Evolutionary conservation across 371 early-diverging fungal species (phyloP), one percentile per base, ranked within the genome.

Genomic region (Conidiobolus incongruus): DNA sequence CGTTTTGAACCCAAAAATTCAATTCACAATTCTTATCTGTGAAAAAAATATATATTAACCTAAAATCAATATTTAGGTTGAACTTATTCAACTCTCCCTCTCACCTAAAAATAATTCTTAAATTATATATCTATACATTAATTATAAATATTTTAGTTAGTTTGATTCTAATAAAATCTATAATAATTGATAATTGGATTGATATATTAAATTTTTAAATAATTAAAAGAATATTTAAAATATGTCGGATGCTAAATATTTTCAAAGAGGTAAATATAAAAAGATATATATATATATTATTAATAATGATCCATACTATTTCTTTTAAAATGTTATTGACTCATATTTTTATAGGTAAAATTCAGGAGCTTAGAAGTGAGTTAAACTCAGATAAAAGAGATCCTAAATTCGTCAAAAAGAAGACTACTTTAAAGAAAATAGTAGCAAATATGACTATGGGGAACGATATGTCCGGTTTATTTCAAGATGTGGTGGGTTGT

Each of bases 351-450:
- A 36, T 40, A 91, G 91, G 91, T 45, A 92, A 94, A 68, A 79
- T 86, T 35, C 91, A 93, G 44, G 93, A 93, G 55, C 80, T 95
- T 47, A 77, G 84, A 35, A 63, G 70, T 10, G 96, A 95, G 63
- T 73, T 95, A 40, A 76, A 68, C 35, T 74, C 79, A 37, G 92
- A 92, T 47, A 88, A 86, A 52, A 75, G 80, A 54, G 93, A 92
- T 56, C 63, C 70, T 44, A 90, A 89, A 55, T 65, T 81, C 54
- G 67, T 71, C 28, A 82, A 77, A 47, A 89, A 90, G 53, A 81
- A 81, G 63, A 69, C 74, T 17, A 88, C 81, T 32, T 69, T 96
- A 64, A 92, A 91, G 63, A 88, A 40, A 16, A 35, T 50, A 10
- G 41, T 50, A 1, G 50, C 55, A 8, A 72, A 72, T 49, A 83